Evolutionary conservation across 1,284 basidiomycete species (phyloP).

Genomic region (Sphaerobolus stellatus): DNA sequence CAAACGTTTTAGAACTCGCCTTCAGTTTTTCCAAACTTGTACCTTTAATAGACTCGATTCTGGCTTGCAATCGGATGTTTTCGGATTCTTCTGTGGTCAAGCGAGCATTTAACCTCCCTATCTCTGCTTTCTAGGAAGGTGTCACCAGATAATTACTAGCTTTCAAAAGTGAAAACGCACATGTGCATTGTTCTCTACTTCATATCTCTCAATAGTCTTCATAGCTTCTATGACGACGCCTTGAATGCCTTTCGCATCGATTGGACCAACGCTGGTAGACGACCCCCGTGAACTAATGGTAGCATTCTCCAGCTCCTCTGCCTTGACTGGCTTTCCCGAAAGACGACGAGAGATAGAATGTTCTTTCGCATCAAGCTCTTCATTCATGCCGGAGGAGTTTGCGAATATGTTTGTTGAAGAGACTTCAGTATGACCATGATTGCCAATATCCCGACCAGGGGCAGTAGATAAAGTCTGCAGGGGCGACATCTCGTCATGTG

Average conservation of each 20-base stretch:
- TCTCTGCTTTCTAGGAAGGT: constrained; percentile 5
- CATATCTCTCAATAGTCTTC: constrained; percentile 12
- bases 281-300: no score
- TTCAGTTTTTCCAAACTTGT: constrained; percentile 4
- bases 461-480: no score
- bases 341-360: no score
- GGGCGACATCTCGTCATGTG: no score
- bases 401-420: no score
- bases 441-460: no score
- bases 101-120: constrained; percentile 1
- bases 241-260: constrained; percentile 9
- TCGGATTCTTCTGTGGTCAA: constrained; percentile 1
- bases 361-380: no score
- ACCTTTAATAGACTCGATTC: constrained; percentile 1
- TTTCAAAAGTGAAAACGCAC: not conserved
- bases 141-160: no score
- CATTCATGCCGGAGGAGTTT: no score
- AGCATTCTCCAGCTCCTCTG: no score
- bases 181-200: constrained; percentile 5
- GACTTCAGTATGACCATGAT: no score
- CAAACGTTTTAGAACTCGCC: constrained; percentile 4
- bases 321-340: no score
- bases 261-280: not conserved
- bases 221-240: constrained; percentile 12
- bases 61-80: not conserved